These are phyloP conservation scores for Arthrobotrys iridis DNA, from an alignment of 2,329 filamentous ascomycete species.

Conservation along the genomic window DNA sequence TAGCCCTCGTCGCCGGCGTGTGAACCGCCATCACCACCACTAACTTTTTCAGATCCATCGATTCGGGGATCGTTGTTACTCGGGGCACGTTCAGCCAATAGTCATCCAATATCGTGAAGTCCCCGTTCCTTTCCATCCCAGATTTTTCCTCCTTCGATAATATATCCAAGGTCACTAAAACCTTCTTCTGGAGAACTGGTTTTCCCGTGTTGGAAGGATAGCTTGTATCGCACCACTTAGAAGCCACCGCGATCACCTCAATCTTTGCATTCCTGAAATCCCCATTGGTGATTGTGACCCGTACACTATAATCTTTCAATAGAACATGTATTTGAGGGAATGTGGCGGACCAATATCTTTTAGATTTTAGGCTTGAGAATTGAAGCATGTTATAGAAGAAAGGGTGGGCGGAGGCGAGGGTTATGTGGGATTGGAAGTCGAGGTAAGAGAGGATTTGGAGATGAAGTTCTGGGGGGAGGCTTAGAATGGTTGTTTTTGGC, in stretches of 20 bases:
- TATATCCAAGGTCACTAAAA: neutral
- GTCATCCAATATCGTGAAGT: neutral
- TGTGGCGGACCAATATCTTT: neutral
- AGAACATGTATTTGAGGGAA: neutral
- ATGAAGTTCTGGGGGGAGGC: slow-evolving; percentile 12
- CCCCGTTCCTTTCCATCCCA: neutral
- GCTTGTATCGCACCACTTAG: too few species aligned
- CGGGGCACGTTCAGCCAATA: neutral
- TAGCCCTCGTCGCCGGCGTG: too few species aligned
- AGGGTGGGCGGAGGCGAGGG: neutral
- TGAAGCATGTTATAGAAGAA: neutral
- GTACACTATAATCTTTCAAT: neutral
- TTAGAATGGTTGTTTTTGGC: neutral
- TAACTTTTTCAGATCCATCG: neutral
- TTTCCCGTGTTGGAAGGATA: too few species aligned
- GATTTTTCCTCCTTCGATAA: neutral
- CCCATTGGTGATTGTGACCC: neutral
- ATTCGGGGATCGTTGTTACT: neutral
- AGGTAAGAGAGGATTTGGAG: slow-evolving; percentile 23
- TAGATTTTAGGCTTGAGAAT: neutral
- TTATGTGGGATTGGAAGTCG: neutral
- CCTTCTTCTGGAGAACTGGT: neutral
- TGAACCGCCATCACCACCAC: neutral
- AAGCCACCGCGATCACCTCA: too few species aligned
- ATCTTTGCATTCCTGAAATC: neutral